Evolutionary conservation across 306 rosid species (phyloP), one percentile per base, ranked within the genome.

Genomic region (Alnus glutinosa): DNA sequence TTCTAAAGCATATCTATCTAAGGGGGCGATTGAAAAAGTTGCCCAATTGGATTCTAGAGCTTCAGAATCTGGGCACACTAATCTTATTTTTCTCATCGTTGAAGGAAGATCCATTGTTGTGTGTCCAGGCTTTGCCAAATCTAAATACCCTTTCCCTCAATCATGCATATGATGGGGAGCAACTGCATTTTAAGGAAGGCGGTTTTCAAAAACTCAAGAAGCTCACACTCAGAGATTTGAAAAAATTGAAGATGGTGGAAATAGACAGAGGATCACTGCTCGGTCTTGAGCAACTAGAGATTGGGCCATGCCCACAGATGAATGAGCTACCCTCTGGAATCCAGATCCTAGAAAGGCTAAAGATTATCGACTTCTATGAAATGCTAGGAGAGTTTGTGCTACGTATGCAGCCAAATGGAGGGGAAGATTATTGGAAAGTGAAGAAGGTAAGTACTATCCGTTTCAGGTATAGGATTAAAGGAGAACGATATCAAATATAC

Each of bases 301-400:
- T 55, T 54, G 58, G 81, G 11, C 55, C 75, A 7, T 4, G 68
- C 58, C 51, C 11, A 44, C 75, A 34, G 47, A 18, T 69, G 55
- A 77, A 77, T 70, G 81, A 77, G 42, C 58, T 70, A 16, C 75
- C 81, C 19, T 30, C 28, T 28, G 76, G 48, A 51, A 70, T 78
- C 4, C 32, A 70, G 36, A 46, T 44, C 15, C n/a, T 70, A 0
- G 9, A 51, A 58, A 78, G 57, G 30, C 75, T 78, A 6, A 19
- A 46, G 28, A 10, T 5, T 28, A 14, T 78, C 4, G 68, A 46
- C 47, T 69, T 78, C 5, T 70, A 7, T 4, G 76, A 70, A 37
- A 55, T 78, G 48, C 62, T 44, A 0, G 10, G 18, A 19, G 69
- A 42, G 1, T 63, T 63, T 63, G 19, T 15, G 39, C 69, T 63